phyloP scores from a whole-genome alignment of 176 grass and related monocot species.

The Dendrocalamus sinicus region DNA sequence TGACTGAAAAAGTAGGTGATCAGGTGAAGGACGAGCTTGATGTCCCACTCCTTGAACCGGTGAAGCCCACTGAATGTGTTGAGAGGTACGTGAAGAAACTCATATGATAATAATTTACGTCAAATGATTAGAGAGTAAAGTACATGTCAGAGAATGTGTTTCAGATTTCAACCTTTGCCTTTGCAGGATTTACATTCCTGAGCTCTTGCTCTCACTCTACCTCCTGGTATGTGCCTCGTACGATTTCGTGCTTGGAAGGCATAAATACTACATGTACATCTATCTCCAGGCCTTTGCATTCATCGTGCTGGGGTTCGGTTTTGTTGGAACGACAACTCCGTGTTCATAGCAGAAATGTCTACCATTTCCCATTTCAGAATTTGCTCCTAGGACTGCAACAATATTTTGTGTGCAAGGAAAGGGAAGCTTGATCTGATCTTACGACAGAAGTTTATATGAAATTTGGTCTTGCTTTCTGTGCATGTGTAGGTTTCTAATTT shows the following conservation, averaged over 20 bases:
- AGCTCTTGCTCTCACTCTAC: slow-evolving; percentile 71
- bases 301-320: slow-evolving; percentile 73
- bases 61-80: slow-evolving; percentile 53
- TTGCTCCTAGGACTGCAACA: neutral
- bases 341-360: slow-evolving; percentile 38
- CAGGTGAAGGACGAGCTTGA: slow-evolving; percentile 55
- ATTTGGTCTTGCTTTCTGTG: neutral
- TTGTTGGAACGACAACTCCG: slow-evolving; percentile 60
- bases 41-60: slow-evolving; percentile 53
- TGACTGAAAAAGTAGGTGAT: slow-evolving; percentile 88
- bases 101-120: no score
- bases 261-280: slow-evolving; percentile 71
- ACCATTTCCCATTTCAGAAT: neutral
- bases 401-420: neutral
- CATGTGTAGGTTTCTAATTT: no score
- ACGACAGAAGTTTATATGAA: neutral
- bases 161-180: neutral
- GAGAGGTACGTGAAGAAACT: slow-evolving; percentile 40
- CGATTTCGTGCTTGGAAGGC: slow-evolving; percentile 64
- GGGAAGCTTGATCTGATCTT: neutral
- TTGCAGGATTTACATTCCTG: slow-evolving; percentile 74
- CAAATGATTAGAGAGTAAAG: no score
- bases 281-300: slow-evolving; percentile 88
- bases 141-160: no score
- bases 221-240: slow-evolving; percentile 82